A percentile compares a stretch with the other conserved stretches of the same genome.
Evolutionary conservation across 306 rosid species (phyloP).

Genomic region (Oxytropis ochrocephala): DNA sequence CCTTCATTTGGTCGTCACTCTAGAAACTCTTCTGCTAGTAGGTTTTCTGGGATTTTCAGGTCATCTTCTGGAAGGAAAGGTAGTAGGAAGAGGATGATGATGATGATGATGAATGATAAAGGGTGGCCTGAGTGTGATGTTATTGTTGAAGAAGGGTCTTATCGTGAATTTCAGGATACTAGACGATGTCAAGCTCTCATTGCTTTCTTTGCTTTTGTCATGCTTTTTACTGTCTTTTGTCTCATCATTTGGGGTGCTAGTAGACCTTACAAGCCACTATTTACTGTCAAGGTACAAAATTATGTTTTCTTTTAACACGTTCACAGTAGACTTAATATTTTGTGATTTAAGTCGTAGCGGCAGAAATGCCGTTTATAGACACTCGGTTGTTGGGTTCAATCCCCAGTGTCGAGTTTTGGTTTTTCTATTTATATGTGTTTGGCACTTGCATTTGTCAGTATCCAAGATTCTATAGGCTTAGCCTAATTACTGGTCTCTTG

Average conservation of each 20-base stretch:
- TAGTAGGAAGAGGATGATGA: constrained; percentile 38
- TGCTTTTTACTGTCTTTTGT: constrained; percentile 69
- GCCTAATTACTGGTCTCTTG: background rate
- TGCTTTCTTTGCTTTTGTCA: constrained; percentile 54
- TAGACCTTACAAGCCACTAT: constrained; percentile 63
- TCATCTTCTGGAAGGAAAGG: constrained; percentile 83
- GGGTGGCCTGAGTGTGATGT: constrained; percentile 99
- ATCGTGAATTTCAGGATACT: constrained; percentile 60
- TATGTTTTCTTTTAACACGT: too few species aligned
- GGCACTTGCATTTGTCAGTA: too few species aligned
- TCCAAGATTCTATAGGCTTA: too few species aligned
- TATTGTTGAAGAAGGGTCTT: constrained; percentile 83
- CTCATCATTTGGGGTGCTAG: constrained; percentile 95
- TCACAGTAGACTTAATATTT: too few species aligned
- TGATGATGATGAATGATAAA: constrained; percentile 57
- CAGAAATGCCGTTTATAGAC: too few species aligned
- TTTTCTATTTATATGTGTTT: too few species aligned
- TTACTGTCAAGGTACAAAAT: constrained; percentile 74
- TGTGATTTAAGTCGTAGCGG: too few species aligned
- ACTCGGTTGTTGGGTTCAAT: too few species aligned
- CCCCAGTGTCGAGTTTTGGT: too few species aligned
- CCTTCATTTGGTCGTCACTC: constrained; percentile 92
- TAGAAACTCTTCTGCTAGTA: constrained; percentile 80
- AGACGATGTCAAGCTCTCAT: constrained; percentile 61
- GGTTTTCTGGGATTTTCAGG: constrained; percentile 86